Evolutionary conservation across 306 rosid species (phyloP).

Genomic region (Begonia loranthoides): DNA sequence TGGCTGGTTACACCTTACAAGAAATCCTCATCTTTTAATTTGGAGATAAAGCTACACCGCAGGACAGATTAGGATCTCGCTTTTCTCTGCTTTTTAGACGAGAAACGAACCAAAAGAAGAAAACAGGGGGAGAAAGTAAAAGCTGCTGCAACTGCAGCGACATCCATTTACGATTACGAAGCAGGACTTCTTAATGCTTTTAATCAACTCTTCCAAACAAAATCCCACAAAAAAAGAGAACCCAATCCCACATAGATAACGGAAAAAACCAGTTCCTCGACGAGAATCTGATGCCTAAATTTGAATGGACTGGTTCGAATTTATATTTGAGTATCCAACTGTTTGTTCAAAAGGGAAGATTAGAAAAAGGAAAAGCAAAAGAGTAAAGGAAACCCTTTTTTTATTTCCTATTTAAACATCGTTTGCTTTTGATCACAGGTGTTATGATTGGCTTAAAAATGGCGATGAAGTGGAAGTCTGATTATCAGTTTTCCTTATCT

Average conservation of each 20-base stretch:
- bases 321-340: no score
- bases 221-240: slow-evolving; percentile 18
- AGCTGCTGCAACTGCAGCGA: no score
- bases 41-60: slow-evolving; percentile 13
- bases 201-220: slow-evolving; percentile 26
- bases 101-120: slow-evolving; percentile 11
- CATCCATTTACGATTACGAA: neutral
- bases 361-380: no score
- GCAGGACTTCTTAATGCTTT: slow-evolving; percentile 42
- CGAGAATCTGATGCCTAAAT: slow-evolving; percentile 1
- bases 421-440: no score
- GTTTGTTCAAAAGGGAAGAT: no score
- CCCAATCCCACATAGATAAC: no score
- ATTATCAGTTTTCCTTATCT: no score
- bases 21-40: slow-evolving; percentile 48
- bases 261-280: slow-evolving; percentile 14
- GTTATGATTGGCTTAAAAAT: no score
- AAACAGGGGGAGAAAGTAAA: slow-evolving; percentile 5
- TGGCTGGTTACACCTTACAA: slow-evolving; percentile 71
- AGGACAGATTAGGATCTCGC: slow-evolving; percentile 11
- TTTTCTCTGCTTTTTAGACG: slow-evolving; percentile 62
- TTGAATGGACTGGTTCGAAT: neutral
- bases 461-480: no score
- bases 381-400: no score
- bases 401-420: no score